Base-by-base conservation (phyloP, 768 basidiomycete species). In the Russula griseocarnosa region DNA sequence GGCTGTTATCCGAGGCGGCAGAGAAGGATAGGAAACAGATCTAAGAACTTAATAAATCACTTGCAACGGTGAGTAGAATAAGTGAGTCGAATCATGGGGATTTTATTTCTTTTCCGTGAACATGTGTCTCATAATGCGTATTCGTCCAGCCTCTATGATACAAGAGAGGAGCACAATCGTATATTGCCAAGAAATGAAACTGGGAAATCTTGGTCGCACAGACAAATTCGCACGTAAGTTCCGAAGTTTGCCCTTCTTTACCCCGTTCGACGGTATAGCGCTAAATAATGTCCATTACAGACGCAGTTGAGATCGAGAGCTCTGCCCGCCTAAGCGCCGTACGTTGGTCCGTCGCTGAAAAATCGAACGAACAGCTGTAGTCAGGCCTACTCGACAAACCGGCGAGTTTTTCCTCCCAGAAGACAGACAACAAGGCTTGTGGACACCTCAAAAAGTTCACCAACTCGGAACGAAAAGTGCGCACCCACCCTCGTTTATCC, bases 21-120 rank as follows among this genome's bases (percentile, higher is more conserved):
- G 24, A 4, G 44, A 54, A 58, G 28, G 63, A 64, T 58, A 55
- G 32, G 44, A 36, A 54, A 20, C 58, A 36, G 32, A 64, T 59
- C 52, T 26, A 47, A 1, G 32, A 47, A 26, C 52, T 59, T 34
- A 64, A 64, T 32, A 49, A 28, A 13, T 20, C 32, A 5, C 63
- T 64, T 36, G 22, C 13, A 24, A 42, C n/a, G 20, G 58, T 59
- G 51, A 54, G 63, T 28, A n/a, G 2, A 34, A 36, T 18, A 7
- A 9, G 32, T 9, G 32, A 9, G 32, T 32, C 4, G 30, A 30
- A 30, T 30, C 30, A 30, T 13, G 8, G 0, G 6, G 16, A 9
- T 36, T 28, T 28, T 18, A 36, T 36, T 36, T 3, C 10, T 26
- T 30, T 32, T 13, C 16, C 28, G 26, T 52, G 34, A 16, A 20